Base-by-base conservation (phyloP, 2,329 filamentous ascomycete species). In the Penicillium sp. region DNA sequence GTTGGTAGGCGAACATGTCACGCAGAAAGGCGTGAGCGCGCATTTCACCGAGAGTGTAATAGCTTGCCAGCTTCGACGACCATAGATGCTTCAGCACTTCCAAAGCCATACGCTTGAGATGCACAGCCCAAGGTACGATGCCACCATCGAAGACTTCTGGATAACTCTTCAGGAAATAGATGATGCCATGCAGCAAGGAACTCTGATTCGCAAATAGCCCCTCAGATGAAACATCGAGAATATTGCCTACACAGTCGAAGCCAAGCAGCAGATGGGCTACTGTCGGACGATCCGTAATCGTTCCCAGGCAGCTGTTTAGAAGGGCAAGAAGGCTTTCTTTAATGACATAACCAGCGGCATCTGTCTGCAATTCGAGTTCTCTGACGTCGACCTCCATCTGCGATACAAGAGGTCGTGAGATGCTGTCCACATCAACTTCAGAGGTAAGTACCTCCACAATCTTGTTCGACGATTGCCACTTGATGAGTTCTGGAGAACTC, bases 211-310 rank as follows among this genome's bases (percentile, higher is more conserved):
- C 80, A 68, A 95, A 95, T 2, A 87, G 72, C 40, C 89, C 81
- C 25, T 83, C 80, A 1, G 82, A 73, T 42, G 86, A 79, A 28
- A 93, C 74, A 19, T 82, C 82, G 2, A 97, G 75, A 9, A 80
- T 79, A 54, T 83, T 84, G 30, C 86, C 81, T 36, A 83, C 81
- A 61, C 89, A 95, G 48, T 80, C 80, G 67, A 99, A 96, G 0
- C 93, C 93, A 4, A 99, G 81, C 2, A 99, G 76, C 38, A 95
- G 78, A 68, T 99, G 95, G 0, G 92, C 93, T 58, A 99, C 85
- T 2, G 87, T 95, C 4, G 93, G 91, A 59, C 84, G 82, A 59
- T 86, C 81, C 1, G 87, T 84, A 22, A 85, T 86, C 29, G 86
- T 83, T 46, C 81, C 79, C 2, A 99, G 77, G 64, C 89, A 95